A percentile compares a stretch with the other conserved stretches of the same genome.
These are phyloP conservation scores for Gracilaria domingensis DNA, from an alignment of 23 red algal genomes.

Conservation along the genomic window DNA sequence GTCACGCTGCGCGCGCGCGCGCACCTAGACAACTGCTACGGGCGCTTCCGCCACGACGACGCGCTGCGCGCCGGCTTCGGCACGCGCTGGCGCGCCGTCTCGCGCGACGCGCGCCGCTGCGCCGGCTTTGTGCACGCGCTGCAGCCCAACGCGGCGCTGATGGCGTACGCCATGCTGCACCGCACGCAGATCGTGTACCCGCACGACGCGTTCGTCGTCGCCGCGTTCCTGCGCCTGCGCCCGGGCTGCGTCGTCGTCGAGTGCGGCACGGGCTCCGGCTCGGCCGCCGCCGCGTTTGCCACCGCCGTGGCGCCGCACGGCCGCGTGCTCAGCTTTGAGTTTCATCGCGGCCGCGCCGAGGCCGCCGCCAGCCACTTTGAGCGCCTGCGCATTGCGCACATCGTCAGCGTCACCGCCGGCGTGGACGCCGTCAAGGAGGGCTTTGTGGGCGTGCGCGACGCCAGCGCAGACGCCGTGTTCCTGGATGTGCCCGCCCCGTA, in stretches of 20 bases:
- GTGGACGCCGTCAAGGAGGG: slow-evolving; percentile 71
- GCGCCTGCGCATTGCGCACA: slow-evolving; percentile 20
- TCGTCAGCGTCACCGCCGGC: slow-evolving; percentile 30
- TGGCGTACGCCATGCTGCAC: slow-evolving; percentile 80
- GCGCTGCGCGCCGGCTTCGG: slow-evolving; percentile 57
- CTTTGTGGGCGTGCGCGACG: slow-evolving; percentile 60
- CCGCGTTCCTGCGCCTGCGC: slow-evolving; percentile 65
- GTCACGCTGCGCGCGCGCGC: slow-evolving; percentile 25
- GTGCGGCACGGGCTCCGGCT: slow-evolving; percentile 90
- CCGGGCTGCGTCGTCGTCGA: slow-evolving; percentile 82
- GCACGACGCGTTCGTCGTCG: slow-evolving; percentile 82
- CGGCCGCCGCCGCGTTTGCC: slow-evolving; percentile 79
- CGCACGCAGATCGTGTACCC: slow-evolving; percentile 98
- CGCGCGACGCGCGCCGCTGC: neutral
- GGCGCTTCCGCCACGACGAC: slow-evolving; percentile 60
- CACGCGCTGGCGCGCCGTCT: slow-evolving; percentile 56
- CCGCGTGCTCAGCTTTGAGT: slow-evolving; percentile 81
- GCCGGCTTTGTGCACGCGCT: slow-evolving; percentile 86
- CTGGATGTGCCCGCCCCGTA: slow-evolving; percentile 92
- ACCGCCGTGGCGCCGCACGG: slow-evolving; percentile 80
- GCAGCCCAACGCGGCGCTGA: slow-evolving; percentile 68
- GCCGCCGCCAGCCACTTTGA: slow-evolving; percentile 53
- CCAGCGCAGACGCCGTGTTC: slow-evolving; percentile 78
- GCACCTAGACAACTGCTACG: slow-evolving; percentile 79
- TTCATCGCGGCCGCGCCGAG: slow-evolving; percentile 64